These are phyloP conservation scores for Hanseniaspora jakobsenii DNA, from an alignment of 805 yeast genomes.

Conservation along the genomic window DNA sequence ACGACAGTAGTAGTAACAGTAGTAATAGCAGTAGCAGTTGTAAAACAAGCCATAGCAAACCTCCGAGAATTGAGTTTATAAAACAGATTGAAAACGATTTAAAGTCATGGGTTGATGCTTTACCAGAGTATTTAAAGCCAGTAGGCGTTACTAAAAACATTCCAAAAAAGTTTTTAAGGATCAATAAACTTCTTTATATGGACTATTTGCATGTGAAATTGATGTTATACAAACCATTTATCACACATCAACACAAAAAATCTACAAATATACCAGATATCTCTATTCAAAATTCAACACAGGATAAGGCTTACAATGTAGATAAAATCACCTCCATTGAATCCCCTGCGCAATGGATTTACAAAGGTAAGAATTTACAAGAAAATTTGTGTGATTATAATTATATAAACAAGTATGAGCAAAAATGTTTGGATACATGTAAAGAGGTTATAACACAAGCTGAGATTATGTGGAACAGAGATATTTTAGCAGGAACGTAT, in stretches of 20 bases:
- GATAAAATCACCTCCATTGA: too few species aligned
- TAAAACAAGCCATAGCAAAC: too few species aligned
- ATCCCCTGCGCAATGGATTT: too few species aligned
- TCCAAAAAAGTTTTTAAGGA: slow-evolving; percentile 51
- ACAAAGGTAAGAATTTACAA: too few species aligned
- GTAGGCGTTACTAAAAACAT: slow-evolving; percentile 30
- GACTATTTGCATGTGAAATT: slow-evolving; percentile 68
- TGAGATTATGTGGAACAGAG: slow-evolving; percentile 61
- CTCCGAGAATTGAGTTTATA: background rate
- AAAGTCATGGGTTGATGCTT: slow-evolving; percentile 54
- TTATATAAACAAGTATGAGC: too few species aligned
- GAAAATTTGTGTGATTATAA: too few species aligned
- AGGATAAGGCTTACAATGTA: too few species aligned
- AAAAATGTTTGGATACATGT: slow-evolving; percentile 75
- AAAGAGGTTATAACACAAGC: slow-evolving; percentile 71
- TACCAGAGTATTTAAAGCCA: slow-evolving; percentile 63
- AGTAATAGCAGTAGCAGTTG: too few species aligned
- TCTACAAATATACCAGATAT: slow-evolving; percentile 45
- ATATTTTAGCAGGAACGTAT: slow-evolving; percentile 68
- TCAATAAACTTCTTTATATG: slow-evolving; percentile 60
- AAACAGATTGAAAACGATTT: slow-evolving; percentile 50
- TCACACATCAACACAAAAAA: slow-evolving; percentile 62
- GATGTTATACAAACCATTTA: slow-evolving; percentile 77
- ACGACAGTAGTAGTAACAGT: too few species aligned
- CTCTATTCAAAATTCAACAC: too few species aligned